Conservation (phyloP, 2,329 filamentous ascomycete species). For the Paradendryphiella salina region DNA sequence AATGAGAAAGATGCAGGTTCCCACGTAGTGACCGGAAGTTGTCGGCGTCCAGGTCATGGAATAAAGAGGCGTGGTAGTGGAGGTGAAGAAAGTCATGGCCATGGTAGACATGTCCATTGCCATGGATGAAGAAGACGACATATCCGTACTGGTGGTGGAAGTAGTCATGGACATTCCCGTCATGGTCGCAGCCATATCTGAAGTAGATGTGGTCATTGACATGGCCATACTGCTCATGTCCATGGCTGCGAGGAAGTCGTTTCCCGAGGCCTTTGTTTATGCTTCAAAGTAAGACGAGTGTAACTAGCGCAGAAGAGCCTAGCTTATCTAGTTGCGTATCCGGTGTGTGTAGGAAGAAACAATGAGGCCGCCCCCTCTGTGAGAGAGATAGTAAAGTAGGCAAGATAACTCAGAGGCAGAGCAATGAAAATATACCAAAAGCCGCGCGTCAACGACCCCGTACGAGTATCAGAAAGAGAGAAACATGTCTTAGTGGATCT, state of each 20-base stretch:
- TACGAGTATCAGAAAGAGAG: too few species aligned
- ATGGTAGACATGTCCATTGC: conserved; percentile 41
- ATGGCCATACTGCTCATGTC: not conserved
- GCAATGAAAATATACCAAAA: too few species aligned
- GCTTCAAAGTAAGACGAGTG: too few species aligned
- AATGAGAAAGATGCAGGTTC: conserved; percentile 87
- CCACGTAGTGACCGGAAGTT: conserved; percentile 71
- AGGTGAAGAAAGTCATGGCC: conserved; percentile 66
- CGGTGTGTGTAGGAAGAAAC: too few species aligned
- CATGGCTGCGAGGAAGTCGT: not conserved
- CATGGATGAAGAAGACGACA: conserved; percentile 18
- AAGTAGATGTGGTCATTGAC: conserved; percentile 2
- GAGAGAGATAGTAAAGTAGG: too few species aligned
- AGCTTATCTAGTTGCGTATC: too few species aligned
- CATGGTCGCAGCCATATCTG: not conserved
- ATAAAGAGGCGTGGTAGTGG: conserved; percentile 64
- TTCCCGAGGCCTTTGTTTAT: too few species aligned
- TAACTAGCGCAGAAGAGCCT: too few species aligned
- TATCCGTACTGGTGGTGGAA: conserved; percentile 11
- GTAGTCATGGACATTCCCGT: conserved; percentile 12
- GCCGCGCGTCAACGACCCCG: too few species aligned
- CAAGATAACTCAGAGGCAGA: too few species aligned
- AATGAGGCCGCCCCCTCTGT: too few species aligned
- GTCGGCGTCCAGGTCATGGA: conserved; percentile 72
- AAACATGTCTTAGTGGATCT: too few species aligned